Evolutionary conservation across 805 yeast genomes (phyloP).

Genomic region (Starmera dryadoides): DNA sequence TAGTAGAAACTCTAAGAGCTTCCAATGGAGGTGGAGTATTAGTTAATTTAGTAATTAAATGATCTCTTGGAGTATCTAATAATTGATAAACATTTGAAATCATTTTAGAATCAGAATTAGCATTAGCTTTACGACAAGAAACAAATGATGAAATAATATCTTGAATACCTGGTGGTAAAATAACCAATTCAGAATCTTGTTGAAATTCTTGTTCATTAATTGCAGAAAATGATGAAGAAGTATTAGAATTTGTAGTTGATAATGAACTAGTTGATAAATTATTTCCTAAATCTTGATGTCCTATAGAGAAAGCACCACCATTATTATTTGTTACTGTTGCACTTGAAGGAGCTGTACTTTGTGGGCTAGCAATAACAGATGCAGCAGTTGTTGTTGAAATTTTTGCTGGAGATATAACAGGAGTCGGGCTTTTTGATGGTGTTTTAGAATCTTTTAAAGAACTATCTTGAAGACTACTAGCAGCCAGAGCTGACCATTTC

Average conservation of each 20-base stretch:
- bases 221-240: neutral
- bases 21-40: constrained; percentile 58
- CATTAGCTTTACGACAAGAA: constrained; percentile 10
- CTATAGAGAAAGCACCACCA: neutral
- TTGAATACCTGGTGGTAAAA: constrained; percentile 24
- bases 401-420: constrained; percentile 1
- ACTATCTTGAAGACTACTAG: constrained; percentile 5
- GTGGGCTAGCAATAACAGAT: neutral
- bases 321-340: neutral
- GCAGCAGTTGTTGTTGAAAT: constrained; percentile 6
- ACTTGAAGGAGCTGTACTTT: too few relatives aligned
- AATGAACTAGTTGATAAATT: constrained; percentile 3
- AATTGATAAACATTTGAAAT: constrained; percentile 41
- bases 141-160: constrained; percentile 21
- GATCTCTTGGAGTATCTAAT: constrained; percentile 57
- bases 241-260: constrained; percentile 3
- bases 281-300: constrained; percentile 1
- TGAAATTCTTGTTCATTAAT: constrained; percentile 9
- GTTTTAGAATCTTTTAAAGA: constrained; percentile 5
- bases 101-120: constrained; percentile 3
- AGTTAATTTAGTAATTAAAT: constrained; percentile 82
- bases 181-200: constrained; percentile 12
- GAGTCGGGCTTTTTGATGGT: constrained; percentile 3
- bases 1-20: constrained; percentile 80
- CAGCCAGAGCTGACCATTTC: constrained; percentile 38